Base-by-base conservation (phyloP, 1,284 basidiomycete genomes). In the Fomes fomentarius region DNA sequence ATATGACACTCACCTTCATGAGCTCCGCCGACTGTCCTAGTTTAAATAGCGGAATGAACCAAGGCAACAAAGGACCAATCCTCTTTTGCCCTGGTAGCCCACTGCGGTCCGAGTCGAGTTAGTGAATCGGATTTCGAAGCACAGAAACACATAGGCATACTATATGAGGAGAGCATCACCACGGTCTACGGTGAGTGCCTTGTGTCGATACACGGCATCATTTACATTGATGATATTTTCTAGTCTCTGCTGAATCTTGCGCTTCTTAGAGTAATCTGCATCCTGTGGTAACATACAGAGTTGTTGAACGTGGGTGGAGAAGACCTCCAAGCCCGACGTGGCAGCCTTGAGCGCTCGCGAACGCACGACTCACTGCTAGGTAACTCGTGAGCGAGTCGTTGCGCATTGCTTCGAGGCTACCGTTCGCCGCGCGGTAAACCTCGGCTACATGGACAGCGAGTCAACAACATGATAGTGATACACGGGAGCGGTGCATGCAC, bases 121-220 rank as follows among this genome's bases (percentile, higher is more conserved):
- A 31, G 15, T 15, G 30, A 4, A 6, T 12, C 4, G 21, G 21
- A 30, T 6, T 5, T 11, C 30, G 17, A n/a, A 22, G 19, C 17
- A 17, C 8, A 2, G 31, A n/a, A 31, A 6, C 34, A 50, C 17
- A 17, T 14, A 2, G 31, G 11, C 44, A 6, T 34, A 50, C 48
- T 42, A 50, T 15, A 9, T 10, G 17, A 40, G 22, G 22, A 42
- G 26, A 9, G 48, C 39, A 9, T 41, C 39, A n/a, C 48, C 48
- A 31, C 28, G 40, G 40, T 50, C 40, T 14, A 50, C 35, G 21
- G 48, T 50, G n/a, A 43, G 34, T 15, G n/a, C n/a, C n/a, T 35
- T 35, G 34, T 17, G 8, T 15, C 34, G 34, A 14, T 9, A 10
- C 5, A 17, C n/a, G n/a, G 10, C 10, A 15, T 35, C n/a, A 6